Percentiles rank a stretch among this genome's conserved stretches.
Evolutionary conservation across 2,329 filamentous ascomycete genomes (phyloP).

Genomic region (Sordariomycetes sp.): DNA sequence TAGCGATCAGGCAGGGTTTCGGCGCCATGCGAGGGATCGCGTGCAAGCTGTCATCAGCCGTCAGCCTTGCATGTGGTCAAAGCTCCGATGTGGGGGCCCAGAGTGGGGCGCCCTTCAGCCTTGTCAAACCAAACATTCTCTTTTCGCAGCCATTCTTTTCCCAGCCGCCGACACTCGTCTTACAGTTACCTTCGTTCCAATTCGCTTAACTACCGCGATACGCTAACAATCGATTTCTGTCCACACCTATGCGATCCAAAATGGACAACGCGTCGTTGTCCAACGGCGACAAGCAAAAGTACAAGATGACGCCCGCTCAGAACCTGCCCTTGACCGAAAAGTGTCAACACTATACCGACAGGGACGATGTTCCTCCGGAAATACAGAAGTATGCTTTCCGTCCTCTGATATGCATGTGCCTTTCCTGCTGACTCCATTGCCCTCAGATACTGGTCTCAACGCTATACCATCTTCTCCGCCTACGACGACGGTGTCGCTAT

Average conservation of each 20-base stretch:
- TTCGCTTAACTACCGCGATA: background rate
- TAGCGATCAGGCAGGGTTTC: background rate
- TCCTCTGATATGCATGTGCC: background rate
- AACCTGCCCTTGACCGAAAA: constrained; percentile 41
- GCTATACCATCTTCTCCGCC: constrained; percentile 72
- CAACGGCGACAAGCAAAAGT: background rate
- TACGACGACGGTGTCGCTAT: constrained; percentile 84
- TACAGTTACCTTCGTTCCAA: background rate
- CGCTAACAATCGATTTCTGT: background rate
- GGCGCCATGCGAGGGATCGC: background rate
- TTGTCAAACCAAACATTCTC: background rate
- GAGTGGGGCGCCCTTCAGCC: background rate
- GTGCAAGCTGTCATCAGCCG: constrained; percentile 10
- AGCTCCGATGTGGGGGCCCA: constrained; percentile 7
- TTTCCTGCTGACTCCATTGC: background rate
- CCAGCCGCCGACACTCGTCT: background rate
- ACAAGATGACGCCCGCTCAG: constrained; percentile 25
- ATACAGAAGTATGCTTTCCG: constrained; percentile 60
- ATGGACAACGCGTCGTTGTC: background rate
- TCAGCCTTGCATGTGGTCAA: constrained; percentile 11
- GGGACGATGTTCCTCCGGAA: constrained; percentile 64
- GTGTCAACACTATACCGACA: constrained; percentile 62
- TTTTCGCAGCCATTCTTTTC: background rate
- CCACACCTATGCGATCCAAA: background rate
- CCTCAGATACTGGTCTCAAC: constrained; percentile 75